Conservation (phyloP, 352 stramenopile species). For the Phytophthora tubulina region DNA sequence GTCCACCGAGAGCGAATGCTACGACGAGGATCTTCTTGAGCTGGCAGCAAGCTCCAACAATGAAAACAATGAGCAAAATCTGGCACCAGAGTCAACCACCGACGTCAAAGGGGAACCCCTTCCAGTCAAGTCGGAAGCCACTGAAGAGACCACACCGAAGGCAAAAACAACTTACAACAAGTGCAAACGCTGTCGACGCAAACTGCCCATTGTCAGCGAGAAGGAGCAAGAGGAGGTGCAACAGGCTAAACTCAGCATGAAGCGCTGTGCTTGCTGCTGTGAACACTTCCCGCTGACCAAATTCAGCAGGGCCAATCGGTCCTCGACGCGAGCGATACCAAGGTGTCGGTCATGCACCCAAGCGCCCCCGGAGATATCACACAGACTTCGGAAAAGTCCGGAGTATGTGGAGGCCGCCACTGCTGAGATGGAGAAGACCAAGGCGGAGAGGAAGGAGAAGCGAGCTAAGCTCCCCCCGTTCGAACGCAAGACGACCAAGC, state of each 20-base stretch:
- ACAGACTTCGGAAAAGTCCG: not conserved
- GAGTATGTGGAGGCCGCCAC: constrained; percentile 8
- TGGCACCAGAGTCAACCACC: not conserved
- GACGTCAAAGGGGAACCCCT: constrained; percentile 14
- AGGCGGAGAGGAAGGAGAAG: not conserved
- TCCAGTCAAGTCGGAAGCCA: not conserved
- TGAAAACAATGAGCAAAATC: not conserved
- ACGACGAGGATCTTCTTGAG: constrained; percentile 25
- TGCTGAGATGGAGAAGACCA: constrained; percentile 8
- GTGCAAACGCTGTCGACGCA: constrained; percentile 28
- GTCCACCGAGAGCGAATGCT: constrained; percentile 46
- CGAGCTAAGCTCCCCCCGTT: constrained; percentile 9
- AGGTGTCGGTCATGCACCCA: constrained; percentile 26
- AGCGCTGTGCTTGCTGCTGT: constrained; percentile 20
- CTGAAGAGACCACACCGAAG: not conserved
- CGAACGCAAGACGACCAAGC: constrained; percentile 23
- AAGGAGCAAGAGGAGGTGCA: constrained; percentile 1
- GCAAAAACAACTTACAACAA: not conserved
- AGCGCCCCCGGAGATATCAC: constrained; percentile 7
- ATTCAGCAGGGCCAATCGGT: constrained; percentile 5
- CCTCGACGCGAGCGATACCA: constrained; percentile 7
- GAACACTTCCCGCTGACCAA: constrained; percentile 15
- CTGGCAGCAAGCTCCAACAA: not conserved
- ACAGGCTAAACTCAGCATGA: constrained; percentile 8
- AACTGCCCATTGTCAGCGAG: constrained; percentile 10